A percentile compares a stretch with the other conserved stretches of the same genome.
Conservation (phyloP, 2,329 filamentous ascomycete genomes). For the Plenodomus tracheiphilus region DNA sequence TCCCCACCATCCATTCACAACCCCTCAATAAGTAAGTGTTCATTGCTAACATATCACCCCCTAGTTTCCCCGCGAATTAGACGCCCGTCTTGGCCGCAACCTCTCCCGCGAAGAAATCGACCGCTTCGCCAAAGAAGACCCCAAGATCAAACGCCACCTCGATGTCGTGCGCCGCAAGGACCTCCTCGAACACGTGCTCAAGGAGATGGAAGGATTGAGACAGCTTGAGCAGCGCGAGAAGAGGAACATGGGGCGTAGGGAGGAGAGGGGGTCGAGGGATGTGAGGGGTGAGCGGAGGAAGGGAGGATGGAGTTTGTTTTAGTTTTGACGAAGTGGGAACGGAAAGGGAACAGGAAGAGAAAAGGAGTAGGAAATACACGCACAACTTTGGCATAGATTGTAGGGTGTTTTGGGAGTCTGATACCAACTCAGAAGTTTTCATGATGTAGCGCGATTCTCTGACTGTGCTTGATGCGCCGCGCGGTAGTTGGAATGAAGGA, state of each 20-base stretch:
- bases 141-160: constrained; percentile 83
- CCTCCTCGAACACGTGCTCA: constrained; percentile 85
- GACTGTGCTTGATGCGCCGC: too few relatives aligned
- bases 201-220: constrained; percentile 91
- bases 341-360: constrained; percentile 1
- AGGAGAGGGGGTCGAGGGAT: constrained; percentile 27
- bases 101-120: constrained; percentile 81
- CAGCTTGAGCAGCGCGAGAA: constrained; percentile 78
- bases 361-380: constrained; percentile 2
- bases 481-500: too few relatives aligned
- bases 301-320: constrained; percentile 39
- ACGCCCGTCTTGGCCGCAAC: constrained; percentile 80
- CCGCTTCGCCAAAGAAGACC: constrained; percentile 88
- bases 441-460: too few relatives aligned
- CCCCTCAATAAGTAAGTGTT: background rate
- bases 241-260: constrained; percentile 43
- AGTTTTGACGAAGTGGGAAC: constrained; percentile 4
- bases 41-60: background rate
- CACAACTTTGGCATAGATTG: constrained; percentile 7
- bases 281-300: constrained; percentile 30
- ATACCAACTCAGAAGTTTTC: background rate
- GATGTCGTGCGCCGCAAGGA: constrained; percentile 93
- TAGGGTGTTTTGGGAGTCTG: constrained; percentile 8
- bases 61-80: constrained; percentile 85
- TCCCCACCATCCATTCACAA: background rate